Percentiles rank a stretch among this genome's conserved stretches.
Conservation (phyloP, 805 yeast species). For the Maudiozyma bulderi region DNA sequence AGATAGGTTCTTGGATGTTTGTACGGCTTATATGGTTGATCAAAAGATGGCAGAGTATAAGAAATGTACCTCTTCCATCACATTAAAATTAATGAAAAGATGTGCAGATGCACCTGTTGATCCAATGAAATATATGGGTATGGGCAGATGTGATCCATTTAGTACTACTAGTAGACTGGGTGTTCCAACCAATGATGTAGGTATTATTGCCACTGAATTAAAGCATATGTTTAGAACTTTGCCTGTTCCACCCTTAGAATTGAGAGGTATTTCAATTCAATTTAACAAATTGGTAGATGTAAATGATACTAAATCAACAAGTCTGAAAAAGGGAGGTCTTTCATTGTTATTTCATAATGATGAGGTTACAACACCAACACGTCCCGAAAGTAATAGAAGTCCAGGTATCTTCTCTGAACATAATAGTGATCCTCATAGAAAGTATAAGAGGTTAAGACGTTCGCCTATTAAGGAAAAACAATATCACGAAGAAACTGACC, state of each 20-base stretch:
- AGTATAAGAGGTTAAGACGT: constrained; percentile 1
- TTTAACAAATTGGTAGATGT: constrained; percentile 47
- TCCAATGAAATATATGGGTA: constrained; percentile 74
- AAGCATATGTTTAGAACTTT: constrained; percentile 46
- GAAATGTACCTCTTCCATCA: constrained; percentile 46
- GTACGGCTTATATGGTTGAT: constrained; percentile 49
- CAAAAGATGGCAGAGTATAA: constrained; percentile 39
- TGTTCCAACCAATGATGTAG: constrained; percentile 47
- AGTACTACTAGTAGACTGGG: constrained; percentile 55
- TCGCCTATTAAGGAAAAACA: constrained; percentile 29
- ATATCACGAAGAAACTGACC: background rate
- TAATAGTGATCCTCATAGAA: background rate
- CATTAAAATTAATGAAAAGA: constrained; percentile 57
- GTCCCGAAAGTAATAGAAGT: background rate
- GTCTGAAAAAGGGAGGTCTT: background rate
- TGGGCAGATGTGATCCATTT: constrained; percentile 66
- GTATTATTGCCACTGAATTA: constrained; percentile 51
- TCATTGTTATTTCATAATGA: background rate
- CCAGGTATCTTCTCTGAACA: too few species aligned
- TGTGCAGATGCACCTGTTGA: constrained; percentile 59
- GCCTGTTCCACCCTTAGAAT: constrained; percentile 51
- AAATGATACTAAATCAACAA: constrained; percentile 1
- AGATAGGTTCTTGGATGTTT: constrained; percentile 48
- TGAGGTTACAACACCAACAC: background rate
- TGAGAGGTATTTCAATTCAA: constrained; percentile 72